Evolutionary conservation across 2,329 filamentous ascomycete species (phyloP).

Genomic region (Calonectria ilicicola): DNA sequence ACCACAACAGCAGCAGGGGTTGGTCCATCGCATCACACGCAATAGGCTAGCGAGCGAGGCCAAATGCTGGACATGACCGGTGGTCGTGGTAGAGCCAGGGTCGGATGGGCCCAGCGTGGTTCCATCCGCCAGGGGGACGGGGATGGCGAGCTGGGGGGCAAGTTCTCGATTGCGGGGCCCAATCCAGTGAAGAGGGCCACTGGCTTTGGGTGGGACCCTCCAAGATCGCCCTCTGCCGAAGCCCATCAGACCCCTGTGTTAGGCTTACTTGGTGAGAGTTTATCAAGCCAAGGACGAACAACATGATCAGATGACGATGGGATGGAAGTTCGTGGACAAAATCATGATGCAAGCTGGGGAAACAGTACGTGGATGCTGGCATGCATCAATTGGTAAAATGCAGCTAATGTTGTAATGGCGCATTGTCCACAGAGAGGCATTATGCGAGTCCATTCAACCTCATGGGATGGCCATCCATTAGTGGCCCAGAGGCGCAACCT

Average conservation of each 20-base stretch:
- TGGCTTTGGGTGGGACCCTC: background rate
- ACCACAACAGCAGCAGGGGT: constrained; percentile 3
- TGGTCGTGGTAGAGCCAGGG: constrained; percentile 14
- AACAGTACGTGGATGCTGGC: background rate
- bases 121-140: constrained; percentile 10
- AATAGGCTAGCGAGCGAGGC: constrained; percentile 13
- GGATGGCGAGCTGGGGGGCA: constrained; percentile 8
- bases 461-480: background rate
- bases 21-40: background rate
- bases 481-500: background rate
- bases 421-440: background rate
- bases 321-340: background rate
- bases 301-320: background rate
- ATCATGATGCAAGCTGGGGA: background rate
- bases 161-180: constrained; percentile 10
- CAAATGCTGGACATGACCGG: constrained; percentile 16
- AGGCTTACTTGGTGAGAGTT: background rate
- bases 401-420: background rate
- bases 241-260: background rate
- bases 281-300: background rate
- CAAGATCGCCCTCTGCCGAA: constrained; percentile 6
- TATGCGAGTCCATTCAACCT: background rate
- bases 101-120: constrained; percentile 9
- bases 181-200: background rate
- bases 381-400: background rate